Conservation (phyloP, 192 early-diverging fungal species). For the Irineochytrium annulatum region DNA sequence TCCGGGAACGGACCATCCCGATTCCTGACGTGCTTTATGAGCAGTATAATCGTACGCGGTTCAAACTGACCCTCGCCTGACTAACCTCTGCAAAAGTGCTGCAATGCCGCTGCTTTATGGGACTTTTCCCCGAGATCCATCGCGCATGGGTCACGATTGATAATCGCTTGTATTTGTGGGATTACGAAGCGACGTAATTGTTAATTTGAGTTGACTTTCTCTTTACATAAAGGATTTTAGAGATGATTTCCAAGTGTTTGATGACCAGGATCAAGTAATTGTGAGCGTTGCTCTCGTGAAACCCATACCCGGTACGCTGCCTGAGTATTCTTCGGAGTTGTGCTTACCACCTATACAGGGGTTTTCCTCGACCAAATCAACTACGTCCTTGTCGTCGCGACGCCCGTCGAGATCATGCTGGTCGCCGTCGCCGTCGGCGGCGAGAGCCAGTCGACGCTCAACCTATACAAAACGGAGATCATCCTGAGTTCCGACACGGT, state of each 20-base stretch:
- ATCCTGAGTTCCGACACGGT: conserved; percentile 76
- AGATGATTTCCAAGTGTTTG: conserved; percentile 63
- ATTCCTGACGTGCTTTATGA: conserved; percentile 74
- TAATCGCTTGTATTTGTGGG: conserved; percentile 85
- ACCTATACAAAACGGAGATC: conserved; percentile 76
- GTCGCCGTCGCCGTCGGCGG: conserved; percentile 66
- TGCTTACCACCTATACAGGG: conserved; percentile 33
- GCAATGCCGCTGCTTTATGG: conserved; percentile 79
- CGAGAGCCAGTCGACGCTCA: conserved; percentile 45
- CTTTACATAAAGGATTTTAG: conserved; percentile 25
- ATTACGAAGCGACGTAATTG: conserved; percentile 70
- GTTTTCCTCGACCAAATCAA: conserved; percentile 81
- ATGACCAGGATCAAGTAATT: conserved; percentile 88
- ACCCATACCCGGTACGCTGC: conserved; percentile 56
- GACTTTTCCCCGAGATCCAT: conserved; percentile 84
- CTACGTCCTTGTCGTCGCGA: conserved; percentile 82
- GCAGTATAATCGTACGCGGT: conserved; percentile 62
- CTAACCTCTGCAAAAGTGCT: conserved; percentile 41
- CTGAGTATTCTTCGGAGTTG: not conserved
- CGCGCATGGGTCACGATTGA: conserved; percentile 92
- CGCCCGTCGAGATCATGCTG: conserved; percentile 76
- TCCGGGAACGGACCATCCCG: conserved; percentile 57
- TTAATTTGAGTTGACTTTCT: conserved; percentile 7
- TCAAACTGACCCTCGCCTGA: not conserved
- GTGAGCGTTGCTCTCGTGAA: conserved; percentile 76